Evolutionary conservation across 306 rosid genomes (phyloP).

Genomic region (Cajanus cajan): DNA sequence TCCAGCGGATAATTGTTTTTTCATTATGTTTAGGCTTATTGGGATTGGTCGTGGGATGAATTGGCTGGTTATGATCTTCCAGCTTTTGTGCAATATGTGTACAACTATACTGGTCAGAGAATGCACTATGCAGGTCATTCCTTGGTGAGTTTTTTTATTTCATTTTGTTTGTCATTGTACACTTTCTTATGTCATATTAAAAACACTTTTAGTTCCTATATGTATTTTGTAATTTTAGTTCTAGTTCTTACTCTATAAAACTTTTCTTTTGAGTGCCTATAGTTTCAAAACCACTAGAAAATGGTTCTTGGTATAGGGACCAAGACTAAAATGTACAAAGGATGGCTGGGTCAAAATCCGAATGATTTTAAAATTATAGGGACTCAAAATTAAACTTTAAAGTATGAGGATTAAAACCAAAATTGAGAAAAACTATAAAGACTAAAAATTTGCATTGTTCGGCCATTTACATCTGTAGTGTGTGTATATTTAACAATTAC

Average conservation of each 20-base stretch:
- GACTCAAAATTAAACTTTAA: background rate
- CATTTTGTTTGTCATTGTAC: background rate
- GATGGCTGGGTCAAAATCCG: background rate
- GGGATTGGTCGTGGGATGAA: conserved; percentile 97
- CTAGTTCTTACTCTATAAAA: background rate
- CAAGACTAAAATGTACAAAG: background rate
- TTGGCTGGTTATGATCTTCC: conserved; percentile 67
- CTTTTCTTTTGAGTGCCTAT: background rate
- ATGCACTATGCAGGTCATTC: conserved; percentile 81
- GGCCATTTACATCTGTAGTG: background rate
- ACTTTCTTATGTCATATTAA: background rate
- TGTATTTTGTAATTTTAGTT: background rate
- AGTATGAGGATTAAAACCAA: background rate
- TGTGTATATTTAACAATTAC: background rate
- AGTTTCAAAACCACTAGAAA: background rate
- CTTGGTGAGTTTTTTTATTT: conserved; percentile 40
- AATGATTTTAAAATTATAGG: background rate
- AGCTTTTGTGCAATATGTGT: conserved; percentile 64
- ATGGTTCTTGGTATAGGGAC: background rate
- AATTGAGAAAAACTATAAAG: background rate
- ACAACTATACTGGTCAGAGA: conserved; percentile 55
- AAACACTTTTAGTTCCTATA: background rate
- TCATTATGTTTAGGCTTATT: conserved; percentile 51
- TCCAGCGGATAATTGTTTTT: background rate
- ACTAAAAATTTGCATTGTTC: background rate